Conservation (phyloP, 2,329 filamentous ascomycete species). For the Trichoderma semiorbis region DNA sequence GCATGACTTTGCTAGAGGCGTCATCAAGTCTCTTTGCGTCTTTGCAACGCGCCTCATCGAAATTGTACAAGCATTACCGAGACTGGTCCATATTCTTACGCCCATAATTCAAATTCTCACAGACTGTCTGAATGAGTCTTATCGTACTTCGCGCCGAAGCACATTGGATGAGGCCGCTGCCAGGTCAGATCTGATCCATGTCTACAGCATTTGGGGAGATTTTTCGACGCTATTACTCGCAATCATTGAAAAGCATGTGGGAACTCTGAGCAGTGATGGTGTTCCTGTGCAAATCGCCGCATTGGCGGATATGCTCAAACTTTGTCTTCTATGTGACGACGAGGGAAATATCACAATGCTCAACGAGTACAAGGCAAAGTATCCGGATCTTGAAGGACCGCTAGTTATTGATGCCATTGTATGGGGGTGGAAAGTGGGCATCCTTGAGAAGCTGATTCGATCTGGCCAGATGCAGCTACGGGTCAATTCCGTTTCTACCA, state of each 20-base stretch:
- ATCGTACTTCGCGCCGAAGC: constrained; percentile 23
- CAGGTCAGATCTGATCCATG: constrained; percentile 36
- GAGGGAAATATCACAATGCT: constrained; percentile 33
- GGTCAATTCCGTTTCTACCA: constrained; percentile 69
- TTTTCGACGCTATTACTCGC: constrained; percentile 42
- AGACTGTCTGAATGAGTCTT: constrained; percentile 32
- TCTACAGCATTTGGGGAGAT: constrained; percentile 42
- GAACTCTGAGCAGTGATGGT: constrained; percentile 46
- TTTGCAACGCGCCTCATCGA: constrained; percentile 41
- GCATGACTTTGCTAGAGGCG: constrained; percentile 39
- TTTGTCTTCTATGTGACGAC: constrained; percentile 38
- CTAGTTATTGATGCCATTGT: constrained; percentile 50
- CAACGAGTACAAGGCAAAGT: constrained; percentile 25
- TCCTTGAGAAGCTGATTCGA: constrained; percentile 68
- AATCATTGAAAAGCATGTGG: constrained; percentile 55
- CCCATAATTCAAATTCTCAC: constrained; percentile 36
- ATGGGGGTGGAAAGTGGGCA: constrained; percentile 65
- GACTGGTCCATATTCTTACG: constrained; percentile 43
- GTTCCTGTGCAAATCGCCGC: constrained; percentile 37
- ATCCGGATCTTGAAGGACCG: constrained; percentile 37
- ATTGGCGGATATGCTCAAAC: constrained; percentile 44
- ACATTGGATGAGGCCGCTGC: constrained; percentile 24
- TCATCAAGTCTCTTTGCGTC: constrained; percentile 41
- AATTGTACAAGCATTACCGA: constrained; percentile 45
- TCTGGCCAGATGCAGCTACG: constrained; percentile 90